Conservation (phyloP, 2,329 filamentous ascomycete genomes). For the Myriangium duriaei region DNA sequence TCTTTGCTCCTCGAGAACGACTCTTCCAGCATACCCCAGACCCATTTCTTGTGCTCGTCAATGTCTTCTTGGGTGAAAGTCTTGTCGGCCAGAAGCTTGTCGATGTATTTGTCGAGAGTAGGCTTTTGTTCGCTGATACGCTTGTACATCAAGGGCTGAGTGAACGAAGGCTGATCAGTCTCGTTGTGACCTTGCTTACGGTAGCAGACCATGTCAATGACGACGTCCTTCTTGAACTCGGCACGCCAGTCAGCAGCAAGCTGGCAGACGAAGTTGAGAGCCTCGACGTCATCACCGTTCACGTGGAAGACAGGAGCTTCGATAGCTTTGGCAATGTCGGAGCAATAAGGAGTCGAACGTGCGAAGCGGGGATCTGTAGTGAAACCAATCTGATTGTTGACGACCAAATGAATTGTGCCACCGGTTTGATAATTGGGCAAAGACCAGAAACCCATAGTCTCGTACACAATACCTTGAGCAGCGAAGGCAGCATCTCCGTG, state of each 20-base stretch:
- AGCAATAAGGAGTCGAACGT: constrained; percentile 96
- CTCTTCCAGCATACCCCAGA: constrained; percentile 97
- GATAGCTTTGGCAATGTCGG: constrained; percentile 97
- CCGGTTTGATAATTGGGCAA: constrained; percentile 94
- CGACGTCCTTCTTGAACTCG: constrained; percentile 96
- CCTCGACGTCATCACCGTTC: constrained; percentile 96
- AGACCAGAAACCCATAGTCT: constrained; percentile 94
- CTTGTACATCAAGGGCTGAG: constrained; percentile 99
- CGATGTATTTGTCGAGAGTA: constrained; percentile 80
- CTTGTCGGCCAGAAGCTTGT: constrained; percentile 81
- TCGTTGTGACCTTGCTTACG: constrained; percentile 99
- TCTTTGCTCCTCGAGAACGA: constrained; percentile 96
- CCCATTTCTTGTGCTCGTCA: constrained; percentile 98
- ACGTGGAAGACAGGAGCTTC: constrained; percentile 98
- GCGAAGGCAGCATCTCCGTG: constrained; percentile 97
- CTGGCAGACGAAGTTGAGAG: constrained; percentile 96
- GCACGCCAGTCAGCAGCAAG: constrained; percentile 95
- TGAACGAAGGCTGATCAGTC: constrained; percentile 98
- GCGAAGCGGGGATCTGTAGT: constrained; percentile 96
- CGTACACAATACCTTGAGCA: constrained; percentile 93
- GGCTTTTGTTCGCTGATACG: constrained; percentile 74
- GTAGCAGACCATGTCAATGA: constrained; percentile 97
- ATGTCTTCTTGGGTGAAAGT: constrained; percentile 96
- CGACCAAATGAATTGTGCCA: constrained; percentile 90
- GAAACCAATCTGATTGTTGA: constrained; percentile 99